Evolutionary conservation across 805 yeast genomes (phyloP).

Genomic region (Wickerhamomyces pijperi): DNA sequence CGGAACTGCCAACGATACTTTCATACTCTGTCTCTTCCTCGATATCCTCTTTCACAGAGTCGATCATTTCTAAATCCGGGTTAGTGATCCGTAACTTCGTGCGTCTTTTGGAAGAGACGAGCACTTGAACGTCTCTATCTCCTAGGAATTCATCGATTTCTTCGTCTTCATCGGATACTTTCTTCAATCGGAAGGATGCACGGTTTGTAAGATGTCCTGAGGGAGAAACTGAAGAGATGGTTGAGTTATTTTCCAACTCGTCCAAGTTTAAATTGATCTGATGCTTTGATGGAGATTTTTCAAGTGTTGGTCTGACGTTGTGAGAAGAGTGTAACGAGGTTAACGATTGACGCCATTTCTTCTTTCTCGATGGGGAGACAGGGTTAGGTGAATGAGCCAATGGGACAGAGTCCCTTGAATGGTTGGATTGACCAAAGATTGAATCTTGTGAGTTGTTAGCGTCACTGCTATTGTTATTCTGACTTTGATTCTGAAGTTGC

Average conservation of each 20-base stretch:
- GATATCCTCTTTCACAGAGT: background rate
- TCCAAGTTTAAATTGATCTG: background rate
- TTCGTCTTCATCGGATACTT: conserved; percentile 8
- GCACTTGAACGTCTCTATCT: conserved; percentile 56
- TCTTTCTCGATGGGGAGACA: background rate
- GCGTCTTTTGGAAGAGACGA: conserved; percentile 56
- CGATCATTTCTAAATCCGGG: conserved; percentile 32
- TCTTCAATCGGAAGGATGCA: background rate
- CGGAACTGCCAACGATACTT: conserved; percentile 1
- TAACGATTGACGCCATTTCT: background rate
- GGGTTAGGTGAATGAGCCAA: background rate
- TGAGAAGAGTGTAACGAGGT: background rate
- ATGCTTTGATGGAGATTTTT: background rate
- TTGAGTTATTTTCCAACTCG: background rate
- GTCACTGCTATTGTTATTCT: too few relatives aligned
- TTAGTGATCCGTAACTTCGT: conserved; percentile 49
- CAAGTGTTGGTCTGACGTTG: background rate
- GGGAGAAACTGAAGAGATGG: conserved; percentile 1
- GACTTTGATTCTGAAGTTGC: conserved; percentile 1
- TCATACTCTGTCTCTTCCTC: conserved; percentile 1
- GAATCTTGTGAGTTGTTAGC: conserved; percentile 2
- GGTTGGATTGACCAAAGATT: background rate
- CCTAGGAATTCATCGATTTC: conserved; percentile 33
- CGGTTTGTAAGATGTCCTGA: background rate
- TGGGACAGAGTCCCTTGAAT: background rate